These are phyloP conservation scores for Eurotiales sp. DNA, from an alignment of 2,329 filamentous ascomycete species.

Conservation along the genomic window DNA sequence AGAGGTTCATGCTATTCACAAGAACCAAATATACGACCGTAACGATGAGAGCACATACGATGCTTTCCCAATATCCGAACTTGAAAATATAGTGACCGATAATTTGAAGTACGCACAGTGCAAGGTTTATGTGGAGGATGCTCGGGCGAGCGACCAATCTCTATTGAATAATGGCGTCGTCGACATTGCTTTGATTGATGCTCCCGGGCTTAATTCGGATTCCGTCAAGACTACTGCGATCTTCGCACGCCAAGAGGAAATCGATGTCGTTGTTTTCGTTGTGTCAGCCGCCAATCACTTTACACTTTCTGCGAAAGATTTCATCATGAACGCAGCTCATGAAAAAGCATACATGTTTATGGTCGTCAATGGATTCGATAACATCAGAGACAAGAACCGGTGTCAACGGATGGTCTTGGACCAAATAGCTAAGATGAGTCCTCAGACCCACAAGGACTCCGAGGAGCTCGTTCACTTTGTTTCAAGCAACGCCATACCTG, in stretches of 20 bases:
- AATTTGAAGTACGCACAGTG: slow-evolving; percentile 87
- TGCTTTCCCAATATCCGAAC: slow-evolving; percentile 69
- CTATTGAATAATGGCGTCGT: slow-evolving; percentile 96
- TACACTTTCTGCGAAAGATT: slow-evolving; percentile 94
- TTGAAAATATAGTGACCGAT: slow-evolving; percentile 87
- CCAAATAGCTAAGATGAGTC: slow-evolving; percentile 82
- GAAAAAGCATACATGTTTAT: slow-evolving; percentile 99
- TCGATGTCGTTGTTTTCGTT: slow-evolving; percentile 97
- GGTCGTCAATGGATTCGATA: slow-evolving; percentile 95
- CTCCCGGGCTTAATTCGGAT: slow-evolving; percentile 90
- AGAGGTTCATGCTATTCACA: slow-evolving; percentile 93
- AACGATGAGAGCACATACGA: slow-evolving; percentile 94
- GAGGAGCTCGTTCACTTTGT: slow-evolving; percentile 95
- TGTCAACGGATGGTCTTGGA: slow-evolving; percentile 92
- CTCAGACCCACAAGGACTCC: slow-evolving; percentile 87
- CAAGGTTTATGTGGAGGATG: slow-evolving; percentile 94
- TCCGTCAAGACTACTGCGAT: slow-evolving; percentile 96
- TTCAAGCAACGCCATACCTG: slow-evolving; percentile 90
- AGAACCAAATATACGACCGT: slow-evolving; percentile 72
- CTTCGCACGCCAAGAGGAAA: slow-evolving; percentile 95
- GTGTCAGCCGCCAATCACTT: slow-evolving; percentile 98
- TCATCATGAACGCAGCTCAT: slow-evolving; percentile 89
- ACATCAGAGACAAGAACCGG: slow-evolving; percentile 83
- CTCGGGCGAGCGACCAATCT: slow-evolving; percentile 84
- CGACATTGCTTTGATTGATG: slow-evolving; percentile 95